Percentiles rank a stretch among this genome's conserved stretches.
These are phyloP conservation scores for Meyerozyma guilliermondii DNA, from an alignment of 1,139 yeast species.

Conservation along the genomic window DNA sequence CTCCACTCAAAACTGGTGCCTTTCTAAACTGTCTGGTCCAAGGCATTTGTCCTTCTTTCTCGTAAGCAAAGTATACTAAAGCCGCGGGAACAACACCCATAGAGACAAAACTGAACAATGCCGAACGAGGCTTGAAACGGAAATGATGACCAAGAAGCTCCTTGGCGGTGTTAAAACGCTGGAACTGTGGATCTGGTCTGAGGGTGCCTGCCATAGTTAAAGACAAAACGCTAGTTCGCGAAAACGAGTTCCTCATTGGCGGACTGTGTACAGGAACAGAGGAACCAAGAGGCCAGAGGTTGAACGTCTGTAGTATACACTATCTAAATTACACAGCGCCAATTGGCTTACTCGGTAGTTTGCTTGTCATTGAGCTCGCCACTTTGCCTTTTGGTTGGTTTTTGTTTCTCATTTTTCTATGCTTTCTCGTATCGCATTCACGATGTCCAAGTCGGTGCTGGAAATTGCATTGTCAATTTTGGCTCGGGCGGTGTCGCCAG, in stretches of 20 bases:
- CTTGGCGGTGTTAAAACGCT: slow-evolving; percentile 40
- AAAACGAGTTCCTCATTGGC: neutral
- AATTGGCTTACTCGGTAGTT: no score
- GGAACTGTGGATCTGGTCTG: slow-evolving; percentile 40
- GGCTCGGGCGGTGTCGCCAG: neutral
- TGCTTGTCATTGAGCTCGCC: no score
- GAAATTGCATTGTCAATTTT: no score
- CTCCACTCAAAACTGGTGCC: slow-evolving; percentile 29
- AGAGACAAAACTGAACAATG: slow-evolving; percentile 27
- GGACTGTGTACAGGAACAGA: neutral
- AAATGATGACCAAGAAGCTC: slow-evolving; percentile 40
- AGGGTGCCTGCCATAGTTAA: slow-evolving; percentile 40
- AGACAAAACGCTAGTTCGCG: neutral
- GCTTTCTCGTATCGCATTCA: neutral
- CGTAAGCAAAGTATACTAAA: slow-evolving; percentile 32
- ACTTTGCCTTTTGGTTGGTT: no score
- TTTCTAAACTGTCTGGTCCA: slow-evolving; percentile 35
- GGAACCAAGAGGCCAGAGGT: no score
- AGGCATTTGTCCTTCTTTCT: slow-evolving; percentile 31
- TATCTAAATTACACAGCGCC: neutral
- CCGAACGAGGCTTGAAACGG: slow-evolving; percentile 40
- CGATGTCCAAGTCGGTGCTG: neutral
- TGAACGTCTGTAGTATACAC: no score
- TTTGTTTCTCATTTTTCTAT: neutral
- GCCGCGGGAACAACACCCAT: slow-evolving; percentile 40